Conservation (phyloP, 441 rosid genomes). For the Hura crepitans region DNA sequence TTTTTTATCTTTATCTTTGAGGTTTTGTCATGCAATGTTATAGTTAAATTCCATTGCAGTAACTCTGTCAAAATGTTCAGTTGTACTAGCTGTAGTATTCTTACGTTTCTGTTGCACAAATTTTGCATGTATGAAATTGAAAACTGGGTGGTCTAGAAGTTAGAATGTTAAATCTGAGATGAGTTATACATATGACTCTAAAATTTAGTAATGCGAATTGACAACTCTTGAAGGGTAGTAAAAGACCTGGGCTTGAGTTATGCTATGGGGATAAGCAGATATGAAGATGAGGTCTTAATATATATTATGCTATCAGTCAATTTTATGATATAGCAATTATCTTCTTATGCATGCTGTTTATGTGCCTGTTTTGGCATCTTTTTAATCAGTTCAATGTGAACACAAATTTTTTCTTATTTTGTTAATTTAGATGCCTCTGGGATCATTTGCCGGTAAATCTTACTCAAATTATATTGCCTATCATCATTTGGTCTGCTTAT, state of each 20-base stretch:
- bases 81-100: no score
- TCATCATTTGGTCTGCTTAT: background rate
- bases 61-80: no score
- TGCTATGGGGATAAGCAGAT: background rate
- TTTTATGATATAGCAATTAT: conserved; percentile 2
- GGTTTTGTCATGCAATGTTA: background rate
- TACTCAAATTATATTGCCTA: background rate
- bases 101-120: no score
- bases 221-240: no score
- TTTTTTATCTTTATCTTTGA: background rate
- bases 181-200: background rate
- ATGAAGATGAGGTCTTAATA: background rate
- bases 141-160: no score
- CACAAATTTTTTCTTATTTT: background rate
- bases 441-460: no score
- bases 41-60: background rate
- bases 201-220: background rate
- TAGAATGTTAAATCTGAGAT: no score
- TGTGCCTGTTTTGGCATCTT: background rate
- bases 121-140: no score
- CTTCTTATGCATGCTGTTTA: background rate
- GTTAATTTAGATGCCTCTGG: no score
- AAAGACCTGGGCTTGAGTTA: background rate
- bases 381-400: background rate
- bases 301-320: background rate